Evolutionary conservation across 2,329 filamentous ascomycete species (phyloP).

Genomic region (Alternaria rosae): DNA sequence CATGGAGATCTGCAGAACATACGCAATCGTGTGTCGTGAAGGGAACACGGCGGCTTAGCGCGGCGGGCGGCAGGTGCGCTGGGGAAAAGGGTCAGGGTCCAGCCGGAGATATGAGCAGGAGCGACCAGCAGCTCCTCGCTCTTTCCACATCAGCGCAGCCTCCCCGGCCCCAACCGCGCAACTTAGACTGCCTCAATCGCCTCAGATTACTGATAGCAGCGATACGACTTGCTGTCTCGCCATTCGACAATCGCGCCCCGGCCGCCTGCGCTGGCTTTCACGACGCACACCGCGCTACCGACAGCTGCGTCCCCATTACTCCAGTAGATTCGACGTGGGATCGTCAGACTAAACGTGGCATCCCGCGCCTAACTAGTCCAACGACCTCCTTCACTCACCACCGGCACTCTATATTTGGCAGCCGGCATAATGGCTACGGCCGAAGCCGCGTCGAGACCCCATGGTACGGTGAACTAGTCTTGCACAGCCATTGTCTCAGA

Average conservation of each 20-base stretch:
- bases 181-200: not conserved
- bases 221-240: not conserved
- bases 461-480: constrained; percentile 48
- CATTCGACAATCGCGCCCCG: not conserved
- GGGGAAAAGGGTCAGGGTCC: constrained; percentile 30
- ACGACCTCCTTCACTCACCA: constrained; percentile 3
- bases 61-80: constrained; percentile 13
- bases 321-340: constrained; percentile 18
- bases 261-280: not conserved
- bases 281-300: not conserved
- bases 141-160: constrained; percentile 3
- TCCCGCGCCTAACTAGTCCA: constrained; percentile 8
- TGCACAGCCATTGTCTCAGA: constrained; percentile 33
- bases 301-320: not conserved
- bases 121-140: not conserved
- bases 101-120: constrained; percentile 13
- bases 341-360: constrained; percentile 10
- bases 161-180: constrained; percentile 1
- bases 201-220: not conserved
- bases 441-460: constrained; percentile 53
- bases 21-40: constrained; percentile 13
- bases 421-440: constrained; percentile 52
- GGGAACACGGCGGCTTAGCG: constrained; percentile 2
- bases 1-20: constrained; percentile 14
- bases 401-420: constrained; percentile 17